Evolutionary conservation across 371 early-diverging fungal genomes (phyloP).

Genomic region (Circinella minor): DNA sequence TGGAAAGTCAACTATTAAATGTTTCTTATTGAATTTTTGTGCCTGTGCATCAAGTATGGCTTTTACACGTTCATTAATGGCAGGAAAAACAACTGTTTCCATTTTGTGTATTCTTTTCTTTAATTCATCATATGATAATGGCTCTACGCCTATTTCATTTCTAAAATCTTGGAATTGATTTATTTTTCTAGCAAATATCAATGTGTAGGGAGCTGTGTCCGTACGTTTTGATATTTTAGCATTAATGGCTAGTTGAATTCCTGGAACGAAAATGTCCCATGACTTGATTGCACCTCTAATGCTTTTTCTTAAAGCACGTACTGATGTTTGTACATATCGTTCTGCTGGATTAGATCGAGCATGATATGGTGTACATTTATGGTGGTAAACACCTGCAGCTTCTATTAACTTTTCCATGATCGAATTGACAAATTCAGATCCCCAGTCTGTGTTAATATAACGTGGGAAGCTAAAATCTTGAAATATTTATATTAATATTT

Average conservation of each 20-base stretch:
- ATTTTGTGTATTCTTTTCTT: not conserved
- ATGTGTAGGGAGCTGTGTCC: not conserved
- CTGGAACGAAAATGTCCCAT: not conserved
- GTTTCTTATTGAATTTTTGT: not conserved
- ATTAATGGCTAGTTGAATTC: not conserved
- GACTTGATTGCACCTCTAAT: too few relatives aligned
- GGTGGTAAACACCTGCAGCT: too few relatives aligned
- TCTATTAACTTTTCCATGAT: too few relatives aligned
- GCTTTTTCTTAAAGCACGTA: too few relatives aligned
- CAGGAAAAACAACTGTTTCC: not conserved
- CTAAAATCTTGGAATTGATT: not conserved
- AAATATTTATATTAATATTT: too few relatives aligned
- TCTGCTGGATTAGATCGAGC: too few relatives aligned
- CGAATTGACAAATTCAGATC: too few relatives aligned
- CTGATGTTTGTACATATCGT: too few relatives aligned
- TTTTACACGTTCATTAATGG: not conserved
- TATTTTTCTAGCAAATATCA: slow-evolving; percentile 3
- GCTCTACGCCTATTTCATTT: not conserved
- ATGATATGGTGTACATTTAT: too few relatives aligned
- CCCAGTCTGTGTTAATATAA: too few relatives aligned
- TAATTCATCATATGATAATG: not conserved
- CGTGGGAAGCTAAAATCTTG: not conserved
- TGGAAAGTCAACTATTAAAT: not conserved
- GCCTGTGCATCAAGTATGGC: not conserved
- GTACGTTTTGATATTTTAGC: not conserved